Evolutionary conservation across 352 stramenopile species (phyloP).

Genomic region (Aphanomyces euteiches): DNA sequence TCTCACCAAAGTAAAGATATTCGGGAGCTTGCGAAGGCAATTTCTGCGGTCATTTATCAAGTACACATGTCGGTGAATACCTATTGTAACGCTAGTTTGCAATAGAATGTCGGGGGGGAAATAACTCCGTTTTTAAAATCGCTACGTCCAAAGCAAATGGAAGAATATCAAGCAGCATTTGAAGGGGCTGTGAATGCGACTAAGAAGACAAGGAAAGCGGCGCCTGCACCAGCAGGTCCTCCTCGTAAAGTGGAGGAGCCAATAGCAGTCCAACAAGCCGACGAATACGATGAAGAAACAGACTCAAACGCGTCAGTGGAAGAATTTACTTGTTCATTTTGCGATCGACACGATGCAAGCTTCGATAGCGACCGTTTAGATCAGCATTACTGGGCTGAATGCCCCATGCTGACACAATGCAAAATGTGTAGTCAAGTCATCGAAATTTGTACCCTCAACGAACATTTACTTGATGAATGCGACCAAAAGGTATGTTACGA

Average conservation of each 20-base stretch:
- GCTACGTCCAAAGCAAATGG: conserved; percentile 84
- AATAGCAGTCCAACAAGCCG: conserved; percentile 31
- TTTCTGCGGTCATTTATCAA: conserved; percentile 73
- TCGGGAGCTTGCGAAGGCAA: conserved; percentile 81
- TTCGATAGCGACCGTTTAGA: conserved; percentile 89
- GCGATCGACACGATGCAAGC: conserved; percentile 73
- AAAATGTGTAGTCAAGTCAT: conserved; percentile 92
- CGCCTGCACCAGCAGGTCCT: conserved; percentile 2
- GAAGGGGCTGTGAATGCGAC: conserved; percentile 42
- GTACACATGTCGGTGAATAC: conserved; percentile 30
- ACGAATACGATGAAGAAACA: conserved; percentile 46
- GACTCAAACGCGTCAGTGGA: conserved; percentile 71
- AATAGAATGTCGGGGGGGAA: conserved; percentile 48
- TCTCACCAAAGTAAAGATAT: conserved; percentile 85
- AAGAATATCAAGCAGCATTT: conserved; percentile 89
- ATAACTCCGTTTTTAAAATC: conserved; percentile 76
- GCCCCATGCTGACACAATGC: conserved; percentile 88
- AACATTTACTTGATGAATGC: conserved; percentile 88
- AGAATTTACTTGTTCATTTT: conserved; percentile 90
- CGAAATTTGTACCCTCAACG: conserved; percentile 85
- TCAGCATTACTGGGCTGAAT: conserved; percentile 91
- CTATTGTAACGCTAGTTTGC: neutral
- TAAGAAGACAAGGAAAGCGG: conserved; percentile 37
- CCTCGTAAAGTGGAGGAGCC: no score
- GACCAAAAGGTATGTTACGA: conserved; percentile 47